Evolutionary conservation across 495 filamentous ascomycete genomes (phyloP).

Genomic region (Oleoguttula mirabilis): DNA sequence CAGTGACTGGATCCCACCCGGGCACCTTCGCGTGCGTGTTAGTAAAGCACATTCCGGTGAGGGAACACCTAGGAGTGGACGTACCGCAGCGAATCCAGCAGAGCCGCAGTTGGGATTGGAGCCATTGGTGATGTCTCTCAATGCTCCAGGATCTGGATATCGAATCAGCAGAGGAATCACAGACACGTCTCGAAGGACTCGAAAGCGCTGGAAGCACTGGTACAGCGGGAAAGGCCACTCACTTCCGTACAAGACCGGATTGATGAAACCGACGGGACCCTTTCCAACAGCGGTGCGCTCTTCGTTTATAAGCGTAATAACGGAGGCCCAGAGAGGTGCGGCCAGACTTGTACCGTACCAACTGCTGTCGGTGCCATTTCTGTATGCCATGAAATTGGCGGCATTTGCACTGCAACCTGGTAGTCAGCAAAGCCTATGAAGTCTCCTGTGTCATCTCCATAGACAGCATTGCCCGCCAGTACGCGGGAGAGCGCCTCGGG

Average conservation of each 20-base stretch:
- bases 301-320: conserved; percentile 28
- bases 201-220: not conserved
- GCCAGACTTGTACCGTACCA: conserved; percentile 10
- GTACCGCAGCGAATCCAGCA: conserved; percentile 11
- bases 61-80: not conserved
- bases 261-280: not conserved
- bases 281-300: conserved; percentile 36
- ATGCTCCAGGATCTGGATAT: too few relatives aligned
- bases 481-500: too few relatives aligned
- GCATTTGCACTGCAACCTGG: not conserved
- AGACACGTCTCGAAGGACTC: not conserved
- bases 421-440: too few relatives aligned
- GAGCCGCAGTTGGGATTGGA: conserved; percentile 48
- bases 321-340: conserved; percentile 21
- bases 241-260: conserved; percentile 22
- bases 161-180: conserved; percentile 2
- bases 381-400: conserved; percentile 36
- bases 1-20: conserved; percentile 28
- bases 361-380: not conserved
- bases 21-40: not conserved
- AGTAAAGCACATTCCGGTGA: not conserved
- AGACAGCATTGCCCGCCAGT: too few relatives aligned
- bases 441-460: too few relatives aligned
- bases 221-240: not conserved
- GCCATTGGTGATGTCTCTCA: conserved; percentile 52